Percentiles rank a stretch among this genome's conserved stretches.
Evolutionary conservation across 495 filamentous ascomycete species (phyloP).

Genomic region (Trypethelium eluteriae): DNA sequence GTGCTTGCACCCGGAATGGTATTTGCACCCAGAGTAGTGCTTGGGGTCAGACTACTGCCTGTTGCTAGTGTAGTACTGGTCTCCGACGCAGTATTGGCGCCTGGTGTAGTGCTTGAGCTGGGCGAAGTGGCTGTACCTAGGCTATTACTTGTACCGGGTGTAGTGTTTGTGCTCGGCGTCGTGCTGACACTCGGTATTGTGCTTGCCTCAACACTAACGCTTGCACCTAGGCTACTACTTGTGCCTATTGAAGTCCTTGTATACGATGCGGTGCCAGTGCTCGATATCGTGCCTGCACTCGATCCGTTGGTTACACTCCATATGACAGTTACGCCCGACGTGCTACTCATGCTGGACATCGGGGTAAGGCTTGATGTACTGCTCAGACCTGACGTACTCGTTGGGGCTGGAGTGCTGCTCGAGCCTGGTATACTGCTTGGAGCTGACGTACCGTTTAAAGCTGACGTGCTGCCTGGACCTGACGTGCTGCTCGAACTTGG

Average conservation of each 20-base stretch:
- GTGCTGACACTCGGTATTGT: neutral
- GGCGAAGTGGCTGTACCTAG: neutral
- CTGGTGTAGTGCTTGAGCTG: neutral
- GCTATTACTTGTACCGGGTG: neutral
- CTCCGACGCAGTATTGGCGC: neutral
- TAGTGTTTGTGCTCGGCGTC: neutral
- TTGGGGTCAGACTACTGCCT: neutral
- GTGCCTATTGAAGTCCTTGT: neutral
- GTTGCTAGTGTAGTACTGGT: neutral
- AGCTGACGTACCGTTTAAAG: no score
- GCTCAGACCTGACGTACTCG: no score
- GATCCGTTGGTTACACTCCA: neutral
- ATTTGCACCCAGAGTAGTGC: no score
- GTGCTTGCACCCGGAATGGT: no score
- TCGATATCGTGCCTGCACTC: neutral
- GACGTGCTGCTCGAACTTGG: no score
- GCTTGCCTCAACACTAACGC: neutral
- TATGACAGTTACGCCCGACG: neutral
- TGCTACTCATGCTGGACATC: neutral
- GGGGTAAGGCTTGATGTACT: no score
- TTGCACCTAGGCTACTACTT: neutral
- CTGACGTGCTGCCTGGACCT: no score
- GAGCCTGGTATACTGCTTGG: no score
- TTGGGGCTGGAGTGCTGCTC: no score
- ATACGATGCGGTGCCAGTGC: neutral